A percentile compares a stretch with the other conserved stretches of the same genome.
Conservation (phyloP, 192 early-diverging fungal species). For the Gonapodya sp. region DNA sequence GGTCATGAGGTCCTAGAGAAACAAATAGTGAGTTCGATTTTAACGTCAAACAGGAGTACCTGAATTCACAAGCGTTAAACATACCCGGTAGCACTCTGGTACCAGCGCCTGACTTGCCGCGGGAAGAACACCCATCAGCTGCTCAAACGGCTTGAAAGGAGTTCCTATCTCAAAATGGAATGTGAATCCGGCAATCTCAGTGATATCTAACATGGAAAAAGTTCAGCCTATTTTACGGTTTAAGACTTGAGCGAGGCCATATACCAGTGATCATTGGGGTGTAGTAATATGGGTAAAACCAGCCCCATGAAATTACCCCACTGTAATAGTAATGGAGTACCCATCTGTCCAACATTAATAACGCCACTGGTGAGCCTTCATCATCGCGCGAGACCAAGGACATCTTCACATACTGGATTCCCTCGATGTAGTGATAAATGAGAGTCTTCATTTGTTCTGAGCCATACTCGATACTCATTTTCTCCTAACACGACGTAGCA, state of each 20-base stretch:
- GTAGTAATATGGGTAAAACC: conserved; percentile 98
- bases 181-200: conserved; percentile 31
- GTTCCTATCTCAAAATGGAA: conserved; percentile 69
- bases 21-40: neutral
- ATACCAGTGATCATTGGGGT: conserved; percentile 36
- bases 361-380: neutral
- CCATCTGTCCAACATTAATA: conserved; percentile 48
- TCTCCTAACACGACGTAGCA: neutral
- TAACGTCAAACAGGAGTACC: neutral
- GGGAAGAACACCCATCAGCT: conserved; percentile 97
- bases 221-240: neutral
- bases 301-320: conserved; percentile 93
- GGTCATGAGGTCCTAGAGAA: conserved; percentile 62
- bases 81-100: conserved; percentile 53
- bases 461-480: neutral
- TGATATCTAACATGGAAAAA: conserved; percentile 69
- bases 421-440: conserved; percentile 72
- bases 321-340: conserved; percentile 94
- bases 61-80: neutral
- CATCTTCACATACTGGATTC: conserved; percentile 49
- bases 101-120: conserved; percentile 73
- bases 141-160: conserved; percentile 94
- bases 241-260: conserved; percentile 18
- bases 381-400: neutral
- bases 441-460: neutral